phyloP scores from a whole-genome alignment of 2,329 filamentous ascomycete genomes.

The Paracorniculantispora psalliotae region DNA sequence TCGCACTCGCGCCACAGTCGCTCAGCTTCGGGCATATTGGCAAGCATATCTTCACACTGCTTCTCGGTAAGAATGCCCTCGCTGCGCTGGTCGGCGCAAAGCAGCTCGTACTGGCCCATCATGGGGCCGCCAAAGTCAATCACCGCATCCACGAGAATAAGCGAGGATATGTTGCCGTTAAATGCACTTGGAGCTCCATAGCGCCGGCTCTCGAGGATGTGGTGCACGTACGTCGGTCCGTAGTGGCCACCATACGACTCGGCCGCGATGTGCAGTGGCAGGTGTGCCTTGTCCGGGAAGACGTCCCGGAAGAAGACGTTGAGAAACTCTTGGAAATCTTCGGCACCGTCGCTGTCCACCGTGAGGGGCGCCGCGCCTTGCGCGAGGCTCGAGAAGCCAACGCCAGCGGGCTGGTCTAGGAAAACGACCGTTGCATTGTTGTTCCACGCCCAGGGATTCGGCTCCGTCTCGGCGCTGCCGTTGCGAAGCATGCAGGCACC shows the following conservation, averaged over 20 bases:
- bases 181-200: not conserved
- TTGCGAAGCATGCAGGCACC: conserved; percentile 48
- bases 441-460: conserved; percentile 57
- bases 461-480: conserved; percentile 42
- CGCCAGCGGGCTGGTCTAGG: conserved; percentile 48
- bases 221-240: not conserved
- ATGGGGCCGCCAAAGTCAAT: not conserved
- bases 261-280: conserved; percentile 40
- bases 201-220: not conserved
- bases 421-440: conserved; percentile 39
- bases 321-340: conserved; percentile 44
- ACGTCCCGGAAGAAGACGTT: conserved; percentile 38
- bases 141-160: not conserved
- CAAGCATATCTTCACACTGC: not conserved
- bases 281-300: conserved; percentile 34
- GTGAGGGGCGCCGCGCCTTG: conserved; percentile 27
- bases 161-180: not conserved
- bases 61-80: not conserved
- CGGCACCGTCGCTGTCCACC: conserved; percentile 32
- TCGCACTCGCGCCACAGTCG: not conserved
- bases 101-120: not conserved
- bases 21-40: not conserved
- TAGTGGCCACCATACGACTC: conserved; percentile 24
- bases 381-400: conserved; percentile 46
- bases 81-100: not conserved